Evolutionary conservation across 805 yeast genomes (phyloP).

Genomic region (Yamadazyma sp.): DNA sequence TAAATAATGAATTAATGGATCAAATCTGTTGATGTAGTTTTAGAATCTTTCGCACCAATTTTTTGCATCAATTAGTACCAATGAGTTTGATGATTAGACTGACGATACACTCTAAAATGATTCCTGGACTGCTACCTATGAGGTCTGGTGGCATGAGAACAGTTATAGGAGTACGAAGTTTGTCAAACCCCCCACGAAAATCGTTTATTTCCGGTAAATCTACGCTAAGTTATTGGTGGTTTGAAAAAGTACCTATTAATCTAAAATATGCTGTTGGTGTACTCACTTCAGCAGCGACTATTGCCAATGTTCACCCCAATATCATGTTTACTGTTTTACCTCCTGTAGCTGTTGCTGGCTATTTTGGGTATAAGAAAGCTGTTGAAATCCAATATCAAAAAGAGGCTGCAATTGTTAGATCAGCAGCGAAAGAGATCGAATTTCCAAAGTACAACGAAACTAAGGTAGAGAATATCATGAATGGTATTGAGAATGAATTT

Average conservation of each 20-base stretch:
- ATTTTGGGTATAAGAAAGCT: slow-evolving; percentile 17
- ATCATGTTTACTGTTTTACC: slow-evolving; percentile 34
- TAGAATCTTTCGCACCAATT: too few species aligned
- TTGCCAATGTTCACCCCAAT: slow-evolving; percentile 36
- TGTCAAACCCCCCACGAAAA: slow-evolving; percentile 27
- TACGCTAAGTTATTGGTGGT: slow-evolving; percentile 24
- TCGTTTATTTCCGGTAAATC: slow-evolving; percentile 25
- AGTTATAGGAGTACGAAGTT: neutral
- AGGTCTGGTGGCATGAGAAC: neutral
- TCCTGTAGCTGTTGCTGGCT: slow-evolving; percentile 28
- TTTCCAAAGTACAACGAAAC: slow-evolving; percentile 29
- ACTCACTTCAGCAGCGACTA: slow-evolving; percentile 21
- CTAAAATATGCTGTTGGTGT: slow-evolving; percentile 28
- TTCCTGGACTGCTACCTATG: neutral
- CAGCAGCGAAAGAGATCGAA: slow-evolving; percentile 3
- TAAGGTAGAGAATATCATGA: slow-evolving; percentile 24
- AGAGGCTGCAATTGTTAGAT: slow-evolving; percentile 5
- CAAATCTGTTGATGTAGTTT: too few species aligned
- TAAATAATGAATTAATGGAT: too few species aligned
- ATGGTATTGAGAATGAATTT: slow-evolving; percentile 37
- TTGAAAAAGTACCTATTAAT: slow-evolving; percentile 21
- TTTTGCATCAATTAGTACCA: too few species aligned
- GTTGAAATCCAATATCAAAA: slow-evolving; percentile 6
- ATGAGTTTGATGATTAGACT: too few species aligned
- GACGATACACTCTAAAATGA: neutral